Conservation (phyloP, 805 yeast species). For the Cyberlindnera nakhonratchasimensis region DNA sequence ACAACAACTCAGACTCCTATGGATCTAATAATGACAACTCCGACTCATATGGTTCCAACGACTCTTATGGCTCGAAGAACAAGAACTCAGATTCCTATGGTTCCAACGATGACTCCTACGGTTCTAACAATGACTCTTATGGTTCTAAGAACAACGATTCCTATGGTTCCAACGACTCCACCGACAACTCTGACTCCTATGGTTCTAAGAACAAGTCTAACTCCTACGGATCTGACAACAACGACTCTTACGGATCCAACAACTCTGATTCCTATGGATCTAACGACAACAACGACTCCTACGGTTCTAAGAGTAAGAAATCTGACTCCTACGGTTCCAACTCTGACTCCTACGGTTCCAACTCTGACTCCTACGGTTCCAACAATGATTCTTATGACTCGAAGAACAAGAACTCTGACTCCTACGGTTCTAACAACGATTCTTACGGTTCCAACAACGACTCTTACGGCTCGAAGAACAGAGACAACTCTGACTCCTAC, state of each 20-base stretch:
- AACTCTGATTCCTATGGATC: not conserved
- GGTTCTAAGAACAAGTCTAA: not conserved
- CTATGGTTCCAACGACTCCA: slow-evolving; percentile 6
- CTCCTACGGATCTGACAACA: not conserved
- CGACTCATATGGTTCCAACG: slow-evolving; percentile 5
- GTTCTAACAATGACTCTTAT: too few species aligned
- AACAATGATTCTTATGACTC: too few species aligned
- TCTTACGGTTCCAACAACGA: slow-evolving; percentile 2
- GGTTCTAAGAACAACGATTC: not conserved
- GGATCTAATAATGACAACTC: slow-evolving; percentile 3
- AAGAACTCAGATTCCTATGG: not conserved
- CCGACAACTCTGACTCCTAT: slow-evolving; percentile 3
- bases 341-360: not conserved
- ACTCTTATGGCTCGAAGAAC: not conserved
- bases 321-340: not conserved
- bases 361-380: slow-evolving; percentile 4
- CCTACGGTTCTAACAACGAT: slow-evolving; percentile 7
- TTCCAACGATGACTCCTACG: slow-evolving; percentile 2
- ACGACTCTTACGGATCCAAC: slow-evolving; percentile 1
- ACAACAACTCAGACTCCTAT: slow-evolving; percentile 1
- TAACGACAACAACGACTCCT: not conserved
- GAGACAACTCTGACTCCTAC: slow-evolving; percentile 3
- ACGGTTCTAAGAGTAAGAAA: slow-evolving; percentile 1
- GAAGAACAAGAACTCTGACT: slow-evolving; percentile 5
- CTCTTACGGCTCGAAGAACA: slow-evolving; percentile 7